A percentile compares a stretch with the other conserved stretches of the same genome.
phyloP scores from a whole-genome alignment of 2,329 filamentous ascomycete species.

The Cytospora schulzeri region DNA sequence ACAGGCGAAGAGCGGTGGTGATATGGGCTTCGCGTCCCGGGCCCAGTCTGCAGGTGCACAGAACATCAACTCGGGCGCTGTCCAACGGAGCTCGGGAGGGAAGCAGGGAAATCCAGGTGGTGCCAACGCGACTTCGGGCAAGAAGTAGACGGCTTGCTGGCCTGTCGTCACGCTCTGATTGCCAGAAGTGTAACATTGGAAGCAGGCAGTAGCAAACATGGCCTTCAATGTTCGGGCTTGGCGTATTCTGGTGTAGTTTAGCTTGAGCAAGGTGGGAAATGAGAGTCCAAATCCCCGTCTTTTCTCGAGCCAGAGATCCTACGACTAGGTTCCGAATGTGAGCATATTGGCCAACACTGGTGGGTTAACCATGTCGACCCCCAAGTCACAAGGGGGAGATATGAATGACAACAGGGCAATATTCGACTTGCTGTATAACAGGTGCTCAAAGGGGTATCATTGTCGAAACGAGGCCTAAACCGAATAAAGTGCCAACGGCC shows the following conservation, averaged over 20 bases:
- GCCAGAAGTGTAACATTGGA: not conserved
- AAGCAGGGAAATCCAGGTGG: not conserved
- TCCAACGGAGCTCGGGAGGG: not conserved
- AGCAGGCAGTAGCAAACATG: not conserved
- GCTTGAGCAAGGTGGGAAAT: not conserved
- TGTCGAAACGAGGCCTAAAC: slow-evolving; percentile 9
- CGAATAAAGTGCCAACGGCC: not conserved
- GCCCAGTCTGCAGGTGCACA: not conserved
- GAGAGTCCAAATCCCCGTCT: slow-evolving; percentile 16
- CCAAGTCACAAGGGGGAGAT: too few species aligned
- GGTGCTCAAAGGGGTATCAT: slow-evolving; percentile 24
- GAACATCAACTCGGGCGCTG: not conserved
- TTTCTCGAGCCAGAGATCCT: not conserved
- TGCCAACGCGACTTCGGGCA: not conserved
- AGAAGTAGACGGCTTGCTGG: slow-evolving; percentile 4
- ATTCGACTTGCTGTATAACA: not conserved
- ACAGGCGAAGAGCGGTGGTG: slow-evolving; percentile 1
- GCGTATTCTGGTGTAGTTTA: not conserved
- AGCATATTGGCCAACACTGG: too few species aligned
- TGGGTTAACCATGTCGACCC: too few species aligned
- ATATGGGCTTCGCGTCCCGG: slow-evolving; percentile 9
- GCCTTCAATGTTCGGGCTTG: not conserved
- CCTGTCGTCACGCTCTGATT: not conserved
- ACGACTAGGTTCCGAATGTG: too few species aligned
- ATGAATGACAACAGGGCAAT: not conserved